These are phyloP conservation scores for Botrytis fabae DNA, from an alignment of 2,329 filamentous ascomycete species.

Conservation along the genomic window DNA sequence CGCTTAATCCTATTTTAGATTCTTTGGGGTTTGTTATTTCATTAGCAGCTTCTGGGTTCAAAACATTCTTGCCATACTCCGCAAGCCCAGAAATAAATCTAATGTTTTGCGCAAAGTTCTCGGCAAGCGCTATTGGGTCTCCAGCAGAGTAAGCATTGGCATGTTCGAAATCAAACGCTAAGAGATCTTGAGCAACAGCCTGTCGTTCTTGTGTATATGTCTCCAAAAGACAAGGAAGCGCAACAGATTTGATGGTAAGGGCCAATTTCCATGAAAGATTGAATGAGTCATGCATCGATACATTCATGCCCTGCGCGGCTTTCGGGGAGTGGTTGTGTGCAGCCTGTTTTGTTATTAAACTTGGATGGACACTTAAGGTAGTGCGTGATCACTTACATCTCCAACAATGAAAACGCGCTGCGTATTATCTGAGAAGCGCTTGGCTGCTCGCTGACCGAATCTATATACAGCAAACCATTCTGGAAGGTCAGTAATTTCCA, in stretches of 20 bases:
- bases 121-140: conserved; percentile 61
- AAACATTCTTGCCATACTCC: conserved; percentile 61
- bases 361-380: conserved; percentile 36
- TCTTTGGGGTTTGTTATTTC: background rate
- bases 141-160: conserved; percentile 60
- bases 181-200: conserved; percentile 64
- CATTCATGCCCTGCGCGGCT: conserved; percentile 62
- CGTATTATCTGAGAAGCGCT: conserved; percentile 50
- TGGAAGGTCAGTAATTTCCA: conserved; percentile 55
- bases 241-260: conserved; percentile 53
- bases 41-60: conserved; percentile 54
- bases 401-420: conserved; percentile 59
- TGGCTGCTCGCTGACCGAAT: conserved; percentile 60
- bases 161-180: conserved; percentile 61
- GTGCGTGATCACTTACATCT: conserved; percentile 42
- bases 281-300: conserved; percentile 59
- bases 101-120: conserved; percentile 70
- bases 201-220: conserved; percentile 65
- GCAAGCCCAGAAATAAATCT: conserved; percentile 73
- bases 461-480: conserved; percentile 63
- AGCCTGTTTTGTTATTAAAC: conserved; percentile 39
- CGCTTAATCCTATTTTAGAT: background rate
- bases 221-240: conserved; percentile 54
- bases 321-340: conserved; percentile 63
- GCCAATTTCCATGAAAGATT: conserved; percentile 62